These are phyloP conservation scores for Clavispora asparagi DNA, from an alignment of 805 yeast species.

Conservation along the genomic window DNA sequence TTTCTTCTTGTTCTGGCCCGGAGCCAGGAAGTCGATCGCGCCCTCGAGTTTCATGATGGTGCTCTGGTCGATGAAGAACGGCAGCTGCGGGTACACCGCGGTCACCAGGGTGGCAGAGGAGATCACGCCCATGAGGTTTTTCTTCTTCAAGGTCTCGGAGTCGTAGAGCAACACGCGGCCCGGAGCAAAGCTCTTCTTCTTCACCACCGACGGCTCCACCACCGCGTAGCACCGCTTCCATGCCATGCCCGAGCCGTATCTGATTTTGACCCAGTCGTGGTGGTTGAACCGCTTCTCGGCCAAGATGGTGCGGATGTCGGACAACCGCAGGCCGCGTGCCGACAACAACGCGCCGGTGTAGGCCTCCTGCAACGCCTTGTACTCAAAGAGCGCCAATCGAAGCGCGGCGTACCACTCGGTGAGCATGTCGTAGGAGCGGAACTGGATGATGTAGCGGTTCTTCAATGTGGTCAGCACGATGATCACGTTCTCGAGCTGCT, in stretches of 20 bases:
- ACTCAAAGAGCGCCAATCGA: slow-evolving; percentile 75
- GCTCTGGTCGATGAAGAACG: slow-evolving; percentile 73
- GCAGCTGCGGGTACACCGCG: slow-evolving; percentile 90
- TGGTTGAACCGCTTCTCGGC: slow-evolving; percentile 82
- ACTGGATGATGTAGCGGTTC: slow-evolving; percentile 81
- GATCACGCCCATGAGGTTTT: slow-evolving; percentile 73
- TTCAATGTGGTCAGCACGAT: slow-evolving; percentile 91
- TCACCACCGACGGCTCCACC: slow-evolving; percentile 62
- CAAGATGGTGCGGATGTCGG: slow-evolving; percentile 80
- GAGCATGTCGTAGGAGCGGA: slow-evolving; percentile 58
- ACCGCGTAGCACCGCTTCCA: slow-evolving; percentile 95
- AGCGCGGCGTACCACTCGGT: slow-evolving; percentile 80
- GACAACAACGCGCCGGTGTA: slow-evolving; percentile 92
- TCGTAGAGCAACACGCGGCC: slow-evolving; percentile 82
- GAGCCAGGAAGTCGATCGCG: slow-evolving; percentile 52
- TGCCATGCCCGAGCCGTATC: slow-evolving; percentile 97
- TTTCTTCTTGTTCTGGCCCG: slow-evolving; percentile 31
- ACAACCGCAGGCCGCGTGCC: slow-evolving; percentile 82
- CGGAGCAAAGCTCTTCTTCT: slow-evolving; percentile 40
- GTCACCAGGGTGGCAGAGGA: slow-evolving; percentile 64
- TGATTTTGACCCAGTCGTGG: slow-evolving; percentile 91
- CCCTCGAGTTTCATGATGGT: slow-evolving; percentile 91
- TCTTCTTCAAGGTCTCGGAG: slow-evolving; percentile 69
- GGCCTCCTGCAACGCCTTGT: slow-evolving; percentile 83
- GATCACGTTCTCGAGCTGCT: slow-evolving; percentile 66